A percentile compares a stretch with the other conserved stretches of the same genome.
Evolutionary conservation across 805 yeast genomes (phyloP).

Genomic region (Metschnikowia vanudenii): DNA sequence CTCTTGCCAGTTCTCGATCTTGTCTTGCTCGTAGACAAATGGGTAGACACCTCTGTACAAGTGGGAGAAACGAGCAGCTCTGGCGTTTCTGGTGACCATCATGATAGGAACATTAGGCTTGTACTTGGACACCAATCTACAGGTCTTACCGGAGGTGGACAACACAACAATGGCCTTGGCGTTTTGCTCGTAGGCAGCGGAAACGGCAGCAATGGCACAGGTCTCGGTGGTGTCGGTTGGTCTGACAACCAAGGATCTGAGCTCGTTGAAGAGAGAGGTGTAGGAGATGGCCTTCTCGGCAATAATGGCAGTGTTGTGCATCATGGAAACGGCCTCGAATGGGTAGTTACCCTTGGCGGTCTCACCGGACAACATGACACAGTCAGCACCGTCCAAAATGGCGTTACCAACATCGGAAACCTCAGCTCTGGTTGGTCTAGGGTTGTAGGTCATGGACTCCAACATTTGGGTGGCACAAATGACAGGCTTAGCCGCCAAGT

Average conservation of each 20-base stretch:
- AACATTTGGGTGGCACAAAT: constrained; percentile 99
- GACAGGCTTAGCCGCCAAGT: constrained; percentile 98
- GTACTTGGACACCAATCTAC: constrained; percentile 95
- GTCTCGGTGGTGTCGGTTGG: constrained; percentile 96
- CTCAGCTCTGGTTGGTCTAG: constrained; percentile 99
- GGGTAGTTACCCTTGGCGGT: constrained; percentile 99
- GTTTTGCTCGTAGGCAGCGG: constrained; percentile 92
- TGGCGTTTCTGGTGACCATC: constrained; percentile 95
- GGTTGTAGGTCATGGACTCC: constrained; percentile 99
- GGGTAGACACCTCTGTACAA: constrained; percentile 99
- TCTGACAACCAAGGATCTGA: constrained; percentile 78
- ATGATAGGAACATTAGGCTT: constrained; percentile 96
- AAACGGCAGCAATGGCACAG: constrained; percentile 93
- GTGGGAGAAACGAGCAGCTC: constrained; percentile 93
- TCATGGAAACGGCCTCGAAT: constrained; percentile 94
- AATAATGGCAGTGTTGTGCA: constrained; percentile 95
- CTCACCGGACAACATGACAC: constrained; percentile 99
- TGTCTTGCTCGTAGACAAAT: constrained; percentile 69
- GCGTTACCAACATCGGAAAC: constrained; percentile 99
- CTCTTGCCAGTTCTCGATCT: constrained; percentile 84
- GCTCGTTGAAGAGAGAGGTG: constrained; percentile 78
- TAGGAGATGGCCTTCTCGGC: constrained; percentile 98
- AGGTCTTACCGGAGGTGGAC: constrained; percentile 92
- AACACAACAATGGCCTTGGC: constrained; percentile 96
- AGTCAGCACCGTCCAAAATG: constrained; percentile 98